These are phyloP conservation scores for Fusarium foetens DNA, from an alignment of 2,329 filamentous ascomycete genomes.

Conservation along the genomic window DNA sequence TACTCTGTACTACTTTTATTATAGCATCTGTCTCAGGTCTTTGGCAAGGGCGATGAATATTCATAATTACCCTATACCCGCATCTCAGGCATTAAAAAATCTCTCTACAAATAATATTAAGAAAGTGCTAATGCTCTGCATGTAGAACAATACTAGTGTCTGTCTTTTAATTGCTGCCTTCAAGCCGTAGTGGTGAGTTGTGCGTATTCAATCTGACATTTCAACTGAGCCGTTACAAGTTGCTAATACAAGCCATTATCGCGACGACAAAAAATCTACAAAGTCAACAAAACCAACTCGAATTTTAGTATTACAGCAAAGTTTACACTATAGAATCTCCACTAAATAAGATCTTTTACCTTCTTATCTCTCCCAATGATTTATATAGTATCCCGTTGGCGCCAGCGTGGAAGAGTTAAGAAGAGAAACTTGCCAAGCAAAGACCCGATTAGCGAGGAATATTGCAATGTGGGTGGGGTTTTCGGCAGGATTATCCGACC, in stretches of 20 bases:
- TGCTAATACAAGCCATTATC: too few relatives aligned
- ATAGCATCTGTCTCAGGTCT: accelerated
- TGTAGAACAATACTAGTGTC: neutral
- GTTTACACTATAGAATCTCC: too few relatives aligned
- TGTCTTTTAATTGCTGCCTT: accelerated
- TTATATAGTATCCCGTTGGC: neutral
- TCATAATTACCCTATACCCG: neutral
- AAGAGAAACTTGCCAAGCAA: neutral
- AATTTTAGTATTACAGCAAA: too few relatives aligned
- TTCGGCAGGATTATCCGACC: neutral
- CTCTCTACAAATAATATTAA: neutral
- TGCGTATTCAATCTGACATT: too few relatives aligned
- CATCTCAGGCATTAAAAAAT: neutral
- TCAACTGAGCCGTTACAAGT: too few relatives aligned
- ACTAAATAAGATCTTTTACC: too few relatives aligned
- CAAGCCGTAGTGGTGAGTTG: neutral
- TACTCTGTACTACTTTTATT: neutral
- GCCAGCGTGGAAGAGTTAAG: neutral
- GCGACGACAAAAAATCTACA: too few relatives aligned
- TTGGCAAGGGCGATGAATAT: accelerated
- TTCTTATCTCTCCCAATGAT: neutral
- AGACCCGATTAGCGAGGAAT: neutral
- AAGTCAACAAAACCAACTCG: too few relatives aligned
- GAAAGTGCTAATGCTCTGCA: neutral
- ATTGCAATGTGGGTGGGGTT: neutral